Evolutionary conservation across 768 basidiomycete species (phyloP), one percentile per base, ranked within the genome.

Genomic region (Lactarius quietus): DNA sequence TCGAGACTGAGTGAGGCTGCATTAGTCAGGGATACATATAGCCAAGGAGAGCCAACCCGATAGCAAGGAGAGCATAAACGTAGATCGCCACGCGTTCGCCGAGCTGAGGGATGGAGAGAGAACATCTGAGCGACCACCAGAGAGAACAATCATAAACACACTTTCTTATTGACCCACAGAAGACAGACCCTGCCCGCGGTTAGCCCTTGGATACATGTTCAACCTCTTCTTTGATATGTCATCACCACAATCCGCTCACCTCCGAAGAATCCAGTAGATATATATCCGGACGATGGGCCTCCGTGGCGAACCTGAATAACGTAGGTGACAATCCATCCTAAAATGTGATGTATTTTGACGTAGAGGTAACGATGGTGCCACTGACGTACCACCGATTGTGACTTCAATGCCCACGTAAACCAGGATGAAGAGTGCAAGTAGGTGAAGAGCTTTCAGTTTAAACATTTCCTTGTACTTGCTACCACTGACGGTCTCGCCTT

Each of bases 261-360:
- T 26, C 79, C 81, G 67, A 81, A 83, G 74, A 82, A 82, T 6
- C 81, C 82, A 17, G 79, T 74, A 6, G 81, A 80, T 63, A 83
- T 78, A 69, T 84, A 84, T 5, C 84, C 83, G 18, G 84, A 73
- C 1, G 75, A 73, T 1, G 77, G 71, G 2, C 83, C 83, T 23
- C 83, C 83, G 6, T 77, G 77, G 14, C 83, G 76, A 28, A 78
- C 74, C 4, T 77, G 69, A 12, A 79, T 77, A 33, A 84, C 75
- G 68, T 78, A 86, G 10, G 82, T 83, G 10, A 84, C 83, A 36
- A 81, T 83, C 84, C 84, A 85, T 0, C 83, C 83, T 82, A 53
- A 15, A 33, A 28, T 38, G 43, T 29, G 26, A 51, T 36, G 18
- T n/a, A 10, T 48, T n/a, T 55, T 23, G 23, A 36, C 12, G 45